Evolutionary conservation across 371 early-diverging fungal species (phyloP), one percentile per base, ranked within the genome.

Genomic region (Mycotypha africana): DNA sequence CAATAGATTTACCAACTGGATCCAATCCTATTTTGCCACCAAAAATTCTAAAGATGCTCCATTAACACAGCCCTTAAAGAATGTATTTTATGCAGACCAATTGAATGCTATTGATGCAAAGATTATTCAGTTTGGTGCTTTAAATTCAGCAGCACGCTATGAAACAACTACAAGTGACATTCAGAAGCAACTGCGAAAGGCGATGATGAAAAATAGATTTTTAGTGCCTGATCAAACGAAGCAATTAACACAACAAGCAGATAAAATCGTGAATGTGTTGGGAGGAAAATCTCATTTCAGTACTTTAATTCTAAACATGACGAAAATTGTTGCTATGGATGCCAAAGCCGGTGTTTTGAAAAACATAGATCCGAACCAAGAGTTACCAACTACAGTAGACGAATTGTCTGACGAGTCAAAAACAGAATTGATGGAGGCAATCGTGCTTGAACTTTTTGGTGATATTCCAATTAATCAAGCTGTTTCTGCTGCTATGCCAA

Each of bases 401-500:
- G 51, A 50, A 20, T 26, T 64, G 9, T 42, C 32, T 10, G 40
- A 41, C 11, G 39, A 43, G 1, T 42, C 51, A 10, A 52, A 51
- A 25, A 50, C 47, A 28, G 56, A 62, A 2, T 23, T 69, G 24
- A 67, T 70, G 67, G 65, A 63, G 12, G 67, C 60, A 1, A 54
- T 67, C 5, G 59, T 67, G 2, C 40, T 61, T 8, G 67, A 70
- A 32, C 53, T 70, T 11, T 70, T 64, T 59, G 71, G 67, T 12
- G 71, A 70, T 37, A 70, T 70, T 28, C 71, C 71, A 2, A 70
- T 70, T 44, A 67, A 70, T 31, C 67, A 67, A 39, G 71, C 71
- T 14, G 58, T 70, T 5, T 61, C 71, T 5, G 67, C 67, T 20
- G 65, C 67, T 14, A 58, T 64, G 57, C 67, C 67, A 1, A 54